These are phyloP conservation scores for Stephania cephalantha DNA, from an alignment of 164 flowering plant genomes.

Conservation along the genomic window DNA sequence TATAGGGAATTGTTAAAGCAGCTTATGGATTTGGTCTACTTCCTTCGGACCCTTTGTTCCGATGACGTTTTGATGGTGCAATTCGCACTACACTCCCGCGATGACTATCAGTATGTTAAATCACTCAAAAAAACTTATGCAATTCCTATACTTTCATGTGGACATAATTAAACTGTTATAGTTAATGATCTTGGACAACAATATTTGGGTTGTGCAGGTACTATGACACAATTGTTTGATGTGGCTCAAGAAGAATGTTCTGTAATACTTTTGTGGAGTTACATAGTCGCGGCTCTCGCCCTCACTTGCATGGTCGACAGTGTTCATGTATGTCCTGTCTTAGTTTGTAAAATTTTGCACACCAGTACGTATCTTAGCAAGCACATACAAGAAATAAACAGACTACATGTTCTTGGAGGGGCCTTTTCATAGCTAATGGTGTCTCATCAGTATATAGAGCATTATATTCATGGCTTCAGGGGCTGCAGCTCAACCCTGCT, in stretches of 20 bases:
- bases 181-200: background rate
- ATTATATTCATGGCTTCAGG: no score
- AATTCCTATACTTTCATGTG: background rate
- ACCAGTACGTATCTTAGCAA: no score
- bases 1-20: conserved; percentile 44
- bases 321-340: conserved; percentile 60
- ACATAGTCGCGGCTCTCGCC: conserved; percentile 65
- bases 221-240: conserved; percentile 76
- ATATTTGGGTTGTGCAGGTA: conserved; percentile 41
- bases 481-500: no score
- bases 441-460: no score
- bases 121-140: background rate
- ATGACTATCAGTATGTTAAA: conserved; percentile 62
- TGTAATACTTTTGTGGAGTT: conserved; percentile 79
- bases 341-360: background rate
- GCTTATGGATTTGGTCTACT: conserved; percentile 56
- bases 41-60: conserved; percentile 61
- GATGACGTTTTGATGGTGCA: conserved; percentile 70
- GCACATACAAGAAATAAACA: no score
- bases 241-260: conserved; percentile 90
- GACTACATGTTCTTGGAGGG: no score
- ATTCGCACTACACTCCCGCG: conserved; percentile 80
- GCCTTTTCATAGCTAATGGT: no score
- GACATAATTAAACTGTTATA: background rate
- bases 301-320: conserved; percentile 75